These are phyloP conservation scores for Colletotrichum chrysophilum DNA, from an alignment of 2,329 filamentous ascomycete genomes.

Conservation along the genomic window DNA sequence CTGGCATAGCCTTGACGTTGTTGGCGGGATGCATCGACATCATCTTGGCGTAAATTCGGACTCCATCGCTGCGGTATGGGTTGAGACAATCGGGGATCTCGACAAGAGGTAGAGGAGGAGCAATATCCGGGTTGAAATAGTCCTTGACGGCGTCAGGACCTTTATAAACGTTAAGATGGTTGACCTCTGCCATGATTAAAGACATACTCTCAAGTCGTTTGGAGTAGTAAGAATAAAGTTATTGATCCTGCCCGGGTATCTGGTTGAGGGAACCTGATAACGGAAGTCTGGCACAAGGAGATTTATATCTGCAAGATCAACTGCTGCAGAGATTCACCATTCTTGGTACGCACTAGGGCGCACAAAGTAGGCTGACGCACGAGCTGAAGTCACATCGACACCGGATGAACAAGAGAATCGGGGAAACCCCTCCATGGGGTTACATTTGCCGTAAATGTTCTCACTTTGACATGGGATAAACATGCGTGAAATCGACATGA, in stretches of 20 bases:
- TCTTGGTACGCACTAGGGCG: background rate
- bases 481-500: background rate
- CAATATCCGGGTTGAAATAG: constrained; percentile 64
- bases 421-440: background rate
- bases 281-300: background rate
- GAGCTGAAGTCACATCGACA: background rate
- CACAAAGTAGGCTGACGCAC: background rate
- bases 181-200: constrained; percentile 9
- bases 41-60: constrained; percentile 71
- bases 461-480: background rate
- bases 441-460: background rate
- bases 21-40: constrained; percentile 69
- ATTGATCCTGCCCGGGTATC: constrained; percentile 19
- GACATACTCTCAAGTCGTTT: background rate
- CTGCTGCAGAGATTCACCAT: background rate
- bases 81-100: constrained; percentile 64
- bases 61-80: constrained; percentile 60
- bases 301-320: background rate
- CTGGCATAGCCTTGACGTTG: constrained; percentile 69
- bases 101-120: constrained; percentile 64
- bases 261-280: background rate
- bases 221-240: background rate
- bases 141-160: constrained; percentile 61
- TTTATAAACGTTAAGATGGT: constrained; percentile 58
- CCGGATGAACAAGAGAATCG: background rate